Evolutionary conservation across 106 monocot species (phyloP).

Genomic region (Dactylorhiza incarnata): DNA sequence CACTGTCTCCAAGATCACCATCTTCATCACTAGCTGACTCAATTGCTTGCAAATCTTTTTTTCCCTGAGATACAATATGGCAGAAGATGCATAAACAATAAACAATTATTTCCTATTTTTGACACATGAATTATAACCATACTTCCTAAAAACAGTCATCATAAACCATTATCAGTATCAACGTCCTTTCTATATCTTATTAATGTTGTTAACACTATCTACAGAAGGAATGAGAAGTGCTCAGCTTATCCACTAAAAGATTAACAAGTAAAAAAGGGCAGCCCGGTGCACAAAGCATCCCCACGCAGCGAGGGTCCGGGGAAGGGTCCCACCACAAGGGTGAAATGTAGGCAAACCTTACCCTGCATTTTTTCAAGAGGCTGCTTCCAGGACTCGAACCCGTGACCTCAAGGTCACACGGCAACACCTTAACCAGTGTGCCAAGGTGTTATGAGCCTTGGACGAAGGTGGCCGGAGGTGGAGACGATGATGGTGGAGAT

Average conservation of each 20-base stretch:
- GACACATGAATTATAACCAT: not conserved
- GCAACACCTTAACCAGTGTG: too few relatives aligned
- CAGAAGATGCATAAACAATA: slow-evolving; percentile 3
- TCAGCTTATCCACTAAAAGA: not conserved
- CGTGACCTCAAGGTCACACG: too few relatives aligned
- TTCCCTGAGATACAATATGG: slow-evolving; percentile 37
- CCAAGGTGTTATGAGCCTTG: too few relatives aligned
- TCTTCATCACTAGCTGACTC: slow-evolving; percentile 57
- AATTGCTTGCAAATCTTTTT: slow-evolving; percentile 56
- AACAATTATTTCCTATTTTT: not conserved
- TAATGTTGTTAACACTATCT: not conserved
- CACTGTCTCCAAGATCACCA: slow-evolving; percentile 40
- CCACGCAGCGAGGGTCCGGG: too few relatives aligned
- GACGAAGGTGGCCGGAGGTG: not conserved
- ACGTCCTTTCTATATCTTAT: too few relatives aligned
- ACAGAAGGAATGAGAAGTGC: not conserved
- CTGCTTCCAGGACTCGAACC: too few relatives aligned
- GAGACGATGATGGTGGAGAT: too few relatives aligned
- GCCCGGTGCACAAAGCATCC: too few relatives aligned
- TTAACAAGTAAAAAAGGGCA: not conserved
- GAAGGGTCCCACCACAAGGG: too few relatives aligned
- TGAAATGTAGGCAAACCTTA: too few relatives aligned
- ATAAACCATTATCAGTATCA: not conserved
- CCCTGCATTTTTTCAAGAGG: too few relatives aligned
- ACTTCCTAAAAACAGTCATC: not conserved